Conservation (phyloP, 192 early-diverging fungal species). For the Oehlia diaphana region DNA sequence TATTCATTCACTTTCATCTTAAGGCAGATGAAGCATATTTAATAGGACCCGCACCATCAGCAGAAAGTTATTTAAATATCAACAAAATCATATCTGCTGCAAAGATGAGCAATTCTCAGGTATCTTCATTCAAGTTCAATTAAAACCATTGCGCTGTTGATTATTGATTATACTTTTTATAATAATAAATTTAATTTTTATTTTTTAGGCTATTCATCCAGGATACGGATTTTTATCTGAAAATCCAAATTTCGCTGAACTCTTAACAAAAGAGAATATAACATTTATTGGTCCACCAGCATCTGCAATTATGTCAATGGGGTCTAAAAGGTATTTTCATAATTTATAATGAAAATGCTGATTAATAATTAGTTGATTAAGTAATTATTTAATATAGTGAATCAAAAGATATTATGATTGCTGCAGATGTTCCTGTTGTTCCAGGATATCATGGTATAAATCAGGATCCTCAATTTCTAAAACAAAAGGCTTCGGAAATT, state of each 20-base stretch:
- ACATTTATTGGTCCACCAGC: slow-evolving; percentile 91
- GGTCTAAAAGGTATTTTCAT: slow-evolving; percentile 71
- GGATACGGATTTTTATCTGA: slow-evolving; percentile 98
- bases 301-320: slow-evolving; percentile 89
- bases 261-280: slow-evolving; percentile 61
- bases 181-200: neutral
- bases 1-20: slow-evolving; percentile 9
- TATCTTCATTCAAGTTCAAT: slow-evolving; percentile 28
- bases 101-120: slow-evolving; percentile 72
- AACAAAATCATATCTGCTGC: slow-evolving; percentile 84
- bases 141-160: neutral
- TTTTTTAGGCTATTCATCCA: slow-evolving; percentile 83
- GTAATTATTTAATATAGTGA: slow-evolving; percentile 47
- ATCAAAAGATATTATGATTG: slow-evolving; percentile 89
- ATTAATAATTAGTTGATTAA: neutral
- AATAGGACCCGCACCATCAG: slow-evolving; percentile 81
- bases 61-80: slow-evolving; percentile 80
- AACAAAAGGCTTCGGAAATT: slow-evolving; percentile 73
- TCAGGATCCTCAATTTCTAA: slow-evolving; percentile 74
- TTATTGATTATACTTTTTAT: no score
- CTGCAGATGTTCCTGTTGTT: slow-evolving; percentile 87
- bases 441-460: slow-evolving; percentile 93
- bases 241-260: slow-evolving; percentile 85
- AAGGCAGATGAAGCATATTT: slow-evolving; percentile 91
- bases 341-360: neutral